Evolutionary conservation across 2,329 filamentous ascomycete species (phyloP).

Genomic region (Claviceps spartinae): DNA sequence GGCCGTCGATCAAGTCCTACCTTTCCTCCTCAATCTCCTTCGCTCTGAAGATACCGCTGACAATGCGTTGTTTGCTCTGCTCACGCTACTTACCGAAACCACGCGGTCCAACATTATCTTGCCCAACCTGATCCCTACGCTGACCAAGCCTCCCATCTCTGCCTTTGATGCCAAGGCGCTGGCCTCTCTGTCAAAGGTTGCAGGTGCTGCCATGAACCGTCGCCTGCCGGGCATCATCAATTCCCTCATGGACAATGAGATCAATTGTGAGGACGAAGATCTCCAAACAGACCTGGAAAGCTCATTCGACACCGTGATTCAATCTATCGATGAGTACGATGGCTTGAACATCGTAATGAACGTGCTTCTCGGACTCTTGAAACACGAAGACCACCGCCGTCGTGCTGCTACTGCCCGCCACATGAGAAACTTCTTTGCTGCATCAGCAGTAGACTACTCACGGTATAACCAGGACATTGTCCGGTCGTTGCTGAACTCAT

Average conservation of each 20-base stretch:
- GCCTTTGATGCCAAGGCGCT: constrained; percentile 90
- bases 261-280: constrained; percentile 60
- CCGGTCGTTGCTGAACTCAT: constrained; percentile 76
- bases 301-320: constrained; percentile 78
- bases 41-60: constrained; percentile 77
- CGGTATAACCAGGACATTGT: constrained; percentile 94
- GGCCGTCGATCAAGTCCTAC: constrained; percentile 88
- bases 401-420: constrained; percentile 67
- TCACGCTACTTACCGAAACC: constrained; percentile 87
- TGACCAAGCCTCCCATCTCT: constrained; percentile 80
- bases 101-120: constrained; percentile 92
- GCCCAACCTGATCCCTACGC: constrained; percentile 86
- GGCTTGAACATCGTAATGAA: constrained; percentile 94
- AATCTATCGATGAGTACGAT: constrained; percentile 91
- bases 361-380: constrained; percentile 72
- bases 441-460: constrained; percentile 76
- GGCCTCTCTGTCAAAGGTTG: constrained; percentile 84
- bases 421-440: constrained; percentile 73
- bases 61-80: constrained; percentile 80
- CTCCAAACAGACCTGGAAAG: constrained; percentile 59
- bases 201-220: constrained; percentile 79
- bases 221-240: constrained; percentile 84
- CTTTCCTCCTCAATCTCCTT: constrained; percentile 79
- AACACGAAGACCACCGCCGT: constrained; percentile 82
- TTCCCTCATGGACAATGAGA: constrained; percentile 83